phyloP scores from a whole-genome alignment of 768 basidiomycete species.

The Xerocomellus dryophilus region DNA sequence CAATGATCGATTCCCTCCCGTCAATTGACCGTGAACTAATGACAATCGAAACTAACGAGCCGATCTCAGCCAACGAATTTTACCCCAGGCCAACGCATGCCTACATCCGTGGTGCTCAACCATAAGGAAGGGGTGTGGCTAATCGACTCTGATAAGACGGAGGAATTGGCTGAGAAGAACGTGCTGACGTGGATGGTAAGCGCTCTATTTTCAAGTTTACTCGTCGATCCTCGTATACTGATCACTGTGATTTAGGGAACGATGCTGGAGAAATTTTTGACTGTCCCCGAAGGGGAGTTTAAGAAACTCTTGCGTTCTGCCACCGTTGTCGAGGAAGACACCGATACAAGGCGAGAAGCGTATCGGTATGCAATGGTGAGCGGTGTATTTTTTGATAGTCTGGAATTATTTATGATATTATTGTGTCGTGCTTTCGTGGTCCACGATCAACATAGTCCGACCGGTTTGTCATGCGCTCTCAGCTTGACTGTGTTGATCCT shows the following conservation, averaged over 20 bases:
- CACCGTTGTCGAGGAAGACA: slow-evolving; percentile 25
- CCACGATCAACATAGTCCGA: slow-evolving; percentile 29
- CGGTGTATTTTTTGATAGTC: neutral
- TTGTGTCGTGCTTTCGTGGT: neutral
- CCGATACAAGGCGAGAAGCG: slow-evolving; percentile 55
- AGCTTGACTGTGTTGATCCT: slow-evolving; percentile 82
- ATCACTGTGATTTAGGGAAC: slow-evolving; percentile 57
- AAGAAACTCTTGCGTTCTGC: slow-evolving; percentile 45
- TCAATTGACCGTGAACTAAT: neutral
- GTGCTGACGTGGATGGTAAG: slow-evolving; percentile 74
- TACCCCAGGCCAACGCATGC: slow-evolving; percentile 76
- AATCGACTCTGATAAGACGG: slow-evolving; percentile 52
- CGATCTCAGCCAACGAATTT: slow-evolving; percentile 54
- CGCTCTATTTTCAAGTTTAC: neutral
- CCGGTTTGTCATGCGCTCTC: slow-evolving; percentile 85
- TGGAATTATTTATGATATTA: neutral
- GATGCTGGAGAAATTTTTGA: slow-evolving; percentile 86
- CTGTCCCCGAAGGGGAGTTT: slow-evolving; percentile 63
- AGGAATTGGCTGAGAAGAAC: slow-evolving; percentile 53
- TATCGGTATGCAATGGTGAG: slow-evolving; percentile 83
- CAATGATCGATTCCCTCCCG: neutral
- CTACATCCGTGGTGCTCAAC: slow-evolving; percentile 65
- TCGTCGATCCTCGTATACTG: neutral
- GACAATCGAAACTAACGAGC: neutral
- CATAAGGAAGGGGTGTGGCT: slow-evolving; percentile 65